Evolutionary conservation across 306 rosid genomes (phyloP).

Genomic region (Ormosia semicastrata): DNA sequence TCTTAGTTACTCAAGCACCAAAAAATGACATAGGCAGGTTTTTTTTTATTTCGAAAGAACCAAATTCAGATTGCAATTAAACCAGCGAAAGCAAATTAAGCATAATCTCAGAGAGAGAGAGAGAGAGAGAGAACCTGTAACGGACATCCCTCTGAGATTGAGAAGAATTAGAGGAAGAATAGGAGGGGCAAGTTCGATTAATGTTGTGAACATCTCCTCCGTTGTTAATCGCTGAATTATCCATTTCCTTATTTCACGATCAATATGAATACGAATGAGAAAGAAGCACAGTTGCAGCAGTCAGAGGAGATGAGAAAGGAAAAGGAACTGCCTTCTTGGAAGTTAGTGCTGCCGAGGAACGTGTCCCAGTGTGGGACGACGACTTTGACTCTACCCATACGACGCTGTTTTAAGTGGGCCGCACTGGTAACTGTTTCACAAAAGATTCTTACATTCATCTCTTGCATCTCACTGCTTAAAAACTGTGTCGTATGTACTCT

Average conservation of each 20-base stretch:
- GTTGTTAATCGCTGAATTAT: constrained; percentile 29
- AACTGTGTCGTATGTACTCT: too few relatives aligned
- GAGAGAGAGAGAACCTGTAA: constrained; percentile 64
- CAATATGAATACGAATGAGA: not conserved
- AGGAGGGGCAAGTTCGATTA: constrained; percentile 16
- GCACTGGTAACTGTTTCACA: too few relatives aligned
- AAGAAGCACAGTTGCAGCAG: not conserved
- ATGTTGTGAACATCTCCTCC: constrained; percentile 22
- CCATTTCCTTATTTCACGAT: constrained; percentile 29
- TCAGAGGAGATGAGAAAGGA: not conserved
- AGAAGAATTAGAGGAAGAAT: constrained; percentile 51
- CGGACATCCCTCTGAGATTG: constrained; percentile 66
- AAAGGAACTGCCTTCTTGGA: not conserved
- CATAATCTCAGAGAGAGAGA: constrained; percentile 1
- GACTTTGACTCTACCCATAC: constrained; percentile 24
- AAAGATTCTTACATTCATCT: not conserved
- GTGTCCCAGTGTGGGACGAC: constrained; percentile 8
- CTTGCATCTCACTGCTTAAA: not conserved
- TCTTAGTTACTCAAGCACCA: not conserved
- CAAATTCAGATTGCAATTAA: not conserved
- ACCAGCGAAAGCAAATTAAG: not conserved
- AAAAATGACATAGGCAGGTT: not conserved
- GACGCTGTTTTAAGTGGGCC: constrained; percentile 11
- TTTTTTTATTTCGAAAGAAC: not conserved
- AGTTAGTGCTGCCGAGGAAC: not conserved